Evolutionary conservation across 1,139 yeast genomes (phyloP).

Genomic region (Candida sp.): DNA sequence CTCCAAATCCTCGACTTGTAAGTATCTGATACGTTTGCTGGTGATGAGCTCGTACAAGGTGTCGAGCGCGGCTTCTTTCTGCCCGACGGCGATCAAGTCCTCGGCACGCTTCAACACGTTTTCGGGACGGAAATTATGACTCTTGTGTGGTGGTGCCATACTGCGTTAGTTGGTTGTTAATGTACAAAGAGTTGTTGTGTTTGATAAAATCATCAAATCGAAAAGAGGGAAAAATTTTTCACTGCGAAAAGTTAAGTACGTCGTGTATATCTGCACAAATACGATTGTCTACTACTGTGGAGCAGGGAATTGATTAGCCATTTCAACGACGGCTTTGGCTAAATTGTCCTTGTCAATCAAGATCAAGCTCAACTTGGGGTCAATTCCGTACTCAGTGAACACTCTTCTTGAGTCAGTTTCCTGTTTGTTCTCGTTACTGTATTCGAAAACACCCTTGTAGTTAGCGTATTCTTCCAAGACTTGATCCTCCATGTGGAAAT

Average conservation of each 20-base stretch:
- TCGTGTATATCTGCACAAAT: not conserved
- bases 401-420: conserved; percentile 83
- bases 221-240: too few species aligned
- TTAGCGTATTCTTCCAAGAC: conserved; percentile 69
- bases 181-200: too few species aligned
- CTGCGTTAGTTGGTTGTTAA: conserved; percentile 11
- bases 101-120: conserved; percentile 94
- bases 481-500: conserved; percentile 90
- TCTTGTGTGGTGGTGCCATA: conserved; percentile 68
- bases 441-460: conserved; percentile 56
- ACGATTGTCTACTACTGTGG: conserved; percentile 1
- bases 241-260: not conserved
- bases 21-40: conserved; percentile 85
- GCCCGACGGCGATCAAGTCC: conserved; percentile 92
- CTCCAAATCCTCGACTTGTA: conserved; percentile 82
- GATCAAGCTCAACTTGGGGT: conserved; percentile 76
- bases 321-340: conserved; percentile 59
- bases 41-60: conserved; percentile 88
- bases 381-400: conserved; percentile 77
- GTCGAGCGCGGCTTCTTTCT: conserved; percentile 88
- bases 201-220: too few species aligned
- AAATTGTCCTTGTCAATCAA: conserved; percentile 63
- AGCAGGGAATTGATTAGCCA: conserved; percentile 62
- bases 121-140: conserved; percentile 76
- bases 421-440: conserved; percentile 43